These are phyloP conservation scores for Tylopilus cervinicoccineus DNA, from an alignment of 768 basidiomycete genomes.

Conservation along the genomic window DNA sequence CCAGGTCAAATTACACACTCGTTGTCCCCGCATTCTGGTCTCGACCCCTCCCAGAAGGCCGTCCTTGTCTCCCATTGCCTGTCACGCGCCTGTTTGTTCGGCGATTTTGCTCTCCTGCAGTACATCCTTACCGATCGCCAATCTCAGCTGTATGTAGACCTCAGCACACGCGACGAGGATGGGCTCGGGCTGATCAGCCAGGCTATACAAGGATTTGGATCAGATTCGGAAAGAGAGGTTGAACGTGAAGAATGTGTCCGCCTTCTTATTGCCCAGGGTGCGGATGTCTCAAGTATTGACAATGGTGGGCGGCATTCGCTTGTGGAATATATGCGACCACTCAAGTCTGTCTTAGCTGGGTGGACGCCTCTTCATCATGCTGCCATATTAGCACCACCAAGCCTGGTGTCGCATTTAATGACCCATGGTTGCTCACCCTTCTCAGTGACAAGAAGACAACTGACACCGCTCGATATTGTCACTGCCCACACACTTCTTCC, in stretches of 20 bases:
- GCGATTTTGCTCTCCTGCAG: conserved; percentile 66
- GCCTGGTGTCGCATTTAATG: conserved; percentile 87
- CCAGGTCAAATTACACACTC: conserved; percentile 56
- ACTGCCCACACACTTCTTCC: conserved; percentile 78
- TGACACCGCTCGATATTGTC: conserved; percentile 88
- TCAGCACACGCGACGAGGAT: conserved; percentile 76
- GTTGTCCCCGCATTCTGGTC: conserved; percentile 63
- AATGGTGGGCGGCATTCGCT: conserved; percentile 43
- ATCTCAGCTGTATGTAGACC: conserved; percentile 63
- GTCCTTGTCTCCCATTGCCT: conserved; percentile 73
- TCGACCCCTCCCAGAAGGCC: conserved; percentile 62
- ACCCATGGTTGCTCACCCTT: conserved; percentile 89
- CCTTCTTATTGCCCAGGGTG: conserved; percentile 73
- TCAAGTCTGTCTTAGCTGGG: conserved; percentile 52
- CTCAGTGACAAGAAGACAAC: conserved; percentile 66
- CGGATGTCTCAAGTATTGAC: conserved; percentile 58
- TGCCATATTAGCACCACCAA: conserved; percentile 82
- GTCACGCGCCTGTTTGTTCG: conserved; percentile 73
- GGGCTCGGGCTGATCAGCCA: conserved; percentile 77
- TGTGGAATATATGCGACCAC: neutral
- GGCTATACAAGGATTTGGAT: conserved; percentile 77
- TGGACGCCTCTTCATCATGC: conserved; percentile 97
- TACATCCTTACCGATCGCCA: conserved; percentile 67
- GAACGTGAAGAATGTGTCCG: conserved; percentile 91
- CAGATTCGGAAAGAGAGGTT: conserved; percentile 76